These are phyloP conservation scores for Stephania yunnanensis DNA, from an alignment of 164 flowering plant genomes.

Conservation along the genomic window DNA sequence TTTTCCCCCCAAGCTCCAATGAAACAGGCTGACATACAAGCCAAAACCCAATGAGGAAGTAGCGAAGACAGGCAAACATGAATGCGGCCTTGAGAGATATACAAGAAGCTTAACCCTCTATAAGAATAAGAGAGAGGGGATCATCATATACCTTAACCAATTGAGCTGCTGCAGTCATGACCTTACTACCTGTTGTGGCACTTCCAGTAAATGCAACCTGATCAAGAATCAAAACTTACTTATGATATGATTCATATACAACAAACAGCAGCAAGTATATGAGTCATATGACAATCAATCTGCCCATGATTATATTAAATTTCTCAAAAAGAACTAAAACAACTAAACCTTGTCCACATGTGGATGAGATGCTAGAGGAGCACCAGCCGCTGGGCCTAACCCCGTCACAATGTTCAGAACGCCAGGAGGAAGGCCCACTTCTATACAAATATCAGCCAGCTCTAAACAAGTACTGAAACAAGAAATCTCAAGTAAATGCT, in stretches of 20 bases:
- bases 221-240: conserved; percentile 7
- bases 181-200: conserved; percentile 71
- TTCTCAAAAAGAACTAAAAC: conserved; percentile 2
- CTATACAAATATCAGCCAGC: conserved; percentile 78
- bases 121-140: background rate
- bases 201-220: conserved; percentile 99
- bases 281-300: background rate
- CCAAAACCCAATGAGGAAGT: background rate
- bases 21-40: conserved; percentile 71
- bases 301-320: background rate
- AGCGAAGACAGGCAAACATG: background rate
- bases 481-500: conserved; percentile 4
- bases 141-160: conserved; percentile 57
- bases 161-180: conserved; percentile 91
- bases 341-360: conserved; percentile 77
- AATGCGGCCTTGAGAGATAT: background rate
- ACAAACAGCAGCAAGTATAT: background rate
- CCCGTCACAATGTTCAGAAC: conserved; percentile 88
- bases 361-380: conserved; percentile 93
- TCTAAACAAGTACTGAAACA: conserved; percentile 89
- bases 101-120: too few species aligned
- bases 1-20: conserved; percentile 97
- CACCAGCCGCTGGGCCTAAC: conserved; percentile 92
- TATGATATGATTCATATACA: background rate
- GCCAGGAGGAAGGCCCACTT: conserved; percentile 93